Evolutionary conservation across 768 basidiomycete species (phyloP).

Genomic region (Xerocomellus dryophilus): DNA sequence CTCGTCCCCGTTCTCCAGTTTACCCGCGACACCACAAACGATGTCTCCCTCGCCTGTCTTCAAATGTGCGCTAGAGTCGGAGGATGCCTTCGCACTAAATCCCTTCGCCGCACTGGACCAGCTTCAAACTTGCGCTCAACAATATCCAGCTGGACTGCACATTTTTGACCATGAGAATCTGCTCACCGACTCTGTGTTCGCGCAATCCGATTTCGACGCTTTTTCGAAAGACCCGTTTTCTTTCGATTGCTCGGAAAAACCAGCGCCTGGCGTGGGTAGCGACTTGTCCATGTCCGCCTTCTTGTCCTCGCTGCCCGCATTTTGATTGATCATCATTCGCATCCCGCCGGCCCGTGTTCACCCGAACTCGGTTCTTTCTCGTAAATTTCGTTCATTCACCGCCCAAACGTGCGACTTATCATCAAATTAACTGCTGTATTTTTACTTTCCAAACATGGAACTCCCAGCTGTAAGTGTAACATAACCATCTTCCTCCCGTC

Average conservation of each 20-base stretch:
- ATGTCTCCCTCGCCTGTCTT: constrained; percentile 30
- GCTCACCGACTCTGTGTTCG: constrained; percentile 12
- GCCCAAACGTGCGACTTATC: constrained; percentile 1
- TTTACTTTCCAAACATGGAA: constrained; percentile 21
- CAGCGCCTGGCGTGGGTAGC: constrained; percentile 19
- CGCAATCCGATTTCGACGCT: constrained; percentile 19
- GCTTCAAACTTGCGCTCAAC: constrained; percentile 15
- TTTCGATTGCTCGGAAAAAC: constrained; percentile 24
- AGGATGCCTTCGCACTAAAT: constrained; percentile 19
- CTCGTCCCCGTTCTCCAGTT: constrained; percentile 44
- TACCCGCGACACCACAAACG: constrained; percentile 42
- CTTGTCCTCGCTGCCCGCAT: constrained; percentile 31
- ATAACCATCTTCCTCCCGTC: not conserved
- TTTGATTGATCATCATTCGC: constrained; percentile 15
- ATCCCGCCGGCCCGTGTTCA: constrained; percentile 3
- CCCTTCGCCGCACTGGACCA: constrained; percentile 16
- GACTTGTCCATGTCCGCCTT: constrained; percentile 33
- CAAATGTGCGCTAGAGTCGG: constrained; percentile 22
- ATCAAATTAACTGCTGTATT: constrained; percentile 25
- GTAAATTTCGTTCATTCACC: constrained; percentile 2
- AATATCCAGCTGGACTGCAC: constrained; percentile 21
- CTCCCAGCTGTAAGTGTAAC: constrained; percentile 27
- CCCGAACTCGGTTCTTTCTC: constrained; percentile 1
- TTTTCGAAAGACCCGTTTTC: constrained; percentile 27
- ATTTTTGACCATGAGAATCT: constrained; percentile 18